Evolutionary conservation across 768 basidiomycete species (phyloP).

Genomic region (Psilocybe cyanescens): DNA sequence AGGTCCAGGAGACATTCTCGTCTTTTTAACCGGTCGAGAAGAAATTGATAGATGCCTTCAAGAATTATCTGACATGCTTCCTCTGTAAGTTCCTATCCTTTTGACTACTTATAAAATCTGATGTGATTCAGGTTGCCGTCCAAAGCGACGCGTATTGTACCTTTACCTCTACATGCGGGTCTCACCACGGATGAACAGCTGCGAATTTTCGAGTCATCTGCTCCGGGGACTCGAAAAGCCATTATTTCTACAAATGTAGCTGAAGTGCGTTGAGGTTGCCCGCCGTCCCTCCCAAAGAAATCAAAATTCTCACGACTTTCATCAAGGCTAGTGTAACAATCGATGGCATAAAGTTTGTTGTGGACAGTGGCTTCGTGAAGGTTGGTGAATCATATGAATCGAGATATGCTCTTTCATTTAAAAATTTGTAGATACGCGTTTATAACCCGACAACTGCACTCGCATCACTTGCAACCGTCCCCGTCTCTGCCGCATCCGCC

Average conservation of each 20-base stretch:
- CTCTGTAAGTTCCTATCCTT: slow-evolving; percentile 43
- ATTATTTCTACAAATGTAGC: slow-evolving; percentile 96
- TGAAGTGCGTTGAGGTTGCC: slow-evolving; percentile 52
- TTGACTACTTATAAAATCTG: slow-evolving; percentile 2
- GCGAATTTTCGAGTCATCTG: slow-evolving; percentile 77
- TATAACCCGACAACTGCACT: slow-evolving; percentile 88
- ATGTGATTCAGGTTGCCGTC: slow-evolving; percentile 46
- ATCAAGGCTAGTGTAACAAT: slow-evolving; percentile 92
- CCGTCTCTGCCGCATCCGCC: slow-evolving; percentile 87
- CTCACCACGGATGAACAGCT: slow-evolving; percentile 88
- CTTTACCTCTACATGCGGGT: slow-evolving; percentile 87
- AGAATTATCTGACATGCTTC: slow-evolving; percentile 75
- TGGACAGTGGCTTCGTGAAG: slow-evolving; percentile 97
- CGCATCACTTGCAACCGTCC: slow-evolving; percentile 81
- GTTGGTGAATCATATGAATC: slow-evolving; percentile 38
- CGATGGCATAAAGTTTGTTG: slow-evolving; percentile 91
- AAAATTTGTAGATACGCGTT: slow-evolving; percentile 69
- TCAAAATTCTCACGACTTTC: not conserved
- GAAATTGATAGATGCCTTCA: slow-evolving; percentile 93
- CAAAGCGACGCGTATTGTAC: slow-evolving; percentile 59
- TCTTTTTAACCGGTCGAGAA: slow-evolving; percentile 95
- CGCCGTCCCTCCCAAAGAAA: slow-evolving; percentile 4
- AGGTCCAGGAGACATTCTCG: slow-evolving; percentile 85
- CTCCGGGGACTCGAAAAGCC: slow-evolving; percentile 83
- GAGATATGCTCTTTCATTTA: not conserved